Percentiles rank a stretch among this genome's conserved stretches.
Conservation (phyloP, 371 early-diverging fungal genomes). For the Apophysomyces ossiformis region DNA sequence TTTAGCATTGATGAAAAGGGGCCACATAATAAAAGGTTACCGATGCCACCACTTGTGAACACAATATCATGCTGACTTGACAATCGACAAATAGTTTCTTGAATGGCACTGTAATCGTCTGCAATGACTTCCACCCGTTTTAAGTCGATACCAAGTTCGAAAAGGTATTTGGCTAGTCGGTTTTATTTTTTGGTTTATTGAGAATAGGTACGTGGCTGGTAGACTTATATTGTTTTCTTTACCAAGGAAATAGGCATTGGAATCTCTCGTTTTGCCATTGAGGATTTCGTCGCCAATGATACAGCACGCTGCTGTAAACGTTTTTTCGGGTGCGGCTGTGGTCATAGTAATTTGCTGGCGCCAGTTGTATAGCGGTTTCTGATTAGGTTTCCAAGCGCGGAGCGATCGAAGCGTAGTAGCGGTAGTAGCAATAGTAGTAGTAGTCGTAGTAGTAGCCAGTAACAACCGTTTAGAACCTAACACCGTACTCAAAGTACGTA, state of each 20-base stretch:
- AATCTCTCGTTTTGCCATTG: slow-evolving; percentile 74
- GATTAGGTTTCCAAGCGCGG: background rate
- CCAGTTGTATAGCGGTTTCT: background rate
- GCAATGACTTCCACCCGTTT: slow-evolving; percentile 65
- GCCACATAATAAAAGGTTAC: slow-evolving; percentile 16
- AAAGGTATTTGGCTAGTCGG: slow-evolving; percentile 59
- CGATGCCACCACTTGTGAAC: slow-evolving; percentile 79
- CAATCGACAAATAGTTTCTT: slow-evolving; percentile 53
- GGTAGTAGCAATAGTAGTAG: too few relatives aligned
- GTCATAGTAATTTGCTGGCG: background rate
- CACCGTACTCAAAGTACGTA: too few relatives aligned
- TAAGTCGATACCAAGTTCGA: slow-evolving; percentile 64
- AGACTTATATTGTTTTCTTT: background rate
- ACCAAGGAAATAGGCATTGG: slow-evolving; percentile 66
- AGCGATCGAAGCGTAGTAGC: too few relatives aligned
- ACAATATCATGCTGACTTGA: slow-evolving; percentile 61
- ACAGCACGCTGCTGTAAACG: slow-evolving; percentile 46
- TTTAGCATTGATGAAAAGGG: too few relatives aligned
- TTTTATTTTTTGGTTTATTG: background rate
- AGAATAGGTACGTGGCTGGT: background rate
- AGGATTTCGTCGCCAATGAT: slow-evolving; percentile 77
- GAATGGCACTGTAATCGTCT: slow-evolving; percentile 60
- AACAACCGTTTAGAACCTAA: too few relatives aligned
- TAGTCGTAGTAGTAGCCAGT: too few relatives aligned
- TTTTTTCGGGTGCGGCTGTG: background rate